phyloP scores from a whole-genome alignment of 2,329 filamentous ascomycete genomes.

The Diaporthe humulicola region DNA sequence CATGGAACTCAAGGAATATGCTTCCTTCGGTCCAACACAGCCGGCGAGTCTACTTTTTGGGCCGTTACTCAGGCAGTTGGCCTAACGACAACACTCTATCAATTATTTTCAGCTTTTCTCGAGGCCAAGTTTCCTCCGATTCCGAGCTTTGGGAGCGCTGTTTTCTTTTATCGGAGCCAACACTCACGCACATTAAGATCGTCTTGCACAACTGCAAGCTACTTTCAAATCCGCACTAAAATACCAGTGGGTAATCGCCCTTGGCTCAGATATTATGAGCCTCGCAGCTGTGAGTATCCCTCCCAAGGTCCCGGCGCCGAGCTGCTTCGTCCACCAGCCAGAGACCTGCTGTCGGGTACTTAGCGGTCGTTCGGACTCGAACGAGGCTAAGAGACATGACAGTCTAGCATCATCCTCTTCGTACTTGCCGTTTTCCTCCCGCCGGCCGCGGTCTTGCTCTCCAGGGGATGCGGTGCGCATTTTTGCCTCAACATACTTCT shows the following conservation, averaged over 20 bases:
- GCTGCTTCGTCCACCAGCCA: not conserved
- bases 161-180: not conserved
- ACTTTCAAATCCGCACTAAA: not conserved
- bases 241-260: too few relatives aligned
- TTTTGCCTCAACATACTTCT: conserved; percentile 35
- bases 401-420: conserved; percentile 33
- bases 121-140: not conserved
- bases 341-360: not conserved
- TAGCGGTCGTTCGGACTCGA: too few relatives aligned
- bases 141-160: too few relatives aligned
- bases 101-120: not conserved
- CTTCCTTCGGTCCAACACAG: not conserved
- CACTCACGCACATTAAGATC: not conserved
- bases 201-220: not conserved
- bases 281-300: not conserved
- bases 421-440: conserved; percentile 31
- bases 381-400: not conserved
- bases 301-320: not conserved
- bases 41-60: not conserved
- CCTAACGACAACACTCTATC: not conserved
- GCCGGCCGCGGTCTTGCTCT: conserved; percentile 17
- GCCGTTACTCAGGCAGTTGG: not conserved
- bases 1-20: not conserved
- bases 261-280: not conserved
- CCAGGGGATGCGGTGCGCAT: conserved; percentile 27